Evolutionary conservation across 1,284 basidiomycete genomes (phyloP).

Genomic region (Ganoderma meredithae): DNA sequence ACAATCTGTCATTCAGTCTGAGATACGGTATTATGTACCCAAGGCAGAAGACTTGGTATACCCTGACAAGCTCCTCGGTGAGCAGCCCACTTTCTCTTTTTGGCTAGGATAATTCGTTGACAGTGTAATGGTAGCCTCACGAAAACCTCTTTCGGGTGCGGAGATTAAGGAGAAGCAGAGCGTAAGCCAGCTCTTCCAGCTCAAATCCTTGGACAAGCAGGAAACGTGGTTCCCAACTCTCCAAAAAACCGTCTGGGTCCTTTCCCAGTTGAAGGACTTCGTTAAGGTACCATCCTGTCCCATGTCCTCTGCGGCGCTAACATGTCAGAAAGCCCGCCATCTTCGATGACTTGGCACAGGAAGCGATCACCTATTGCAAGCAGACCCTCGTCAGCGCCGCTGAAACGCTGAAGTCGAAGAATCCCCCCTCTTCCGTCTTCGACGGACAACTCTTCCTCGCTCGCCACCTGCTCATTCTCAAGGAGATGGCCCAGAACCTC

Average conservation of each 20-base stretch:
- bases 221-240: constrained; percentile 92
- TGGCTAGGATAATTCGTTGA: constrained; percentile 7
- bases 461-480: constrained; percentile 89
- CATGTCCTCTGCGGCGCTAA: constrained; percentile 5
- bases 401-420: constrained; percentile 63
- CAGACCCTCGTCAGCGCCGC: constrained; percentile 79
- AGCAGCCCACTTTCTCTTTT: constrained; percentile 35
- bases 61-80: constrained; percentile 78
- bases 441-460: constrained; percentile 88
- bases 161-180: constrained; percentile 71
- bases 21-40: constrained; percentile 84
- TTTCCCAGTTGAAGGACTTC: constrained; percentile 88
- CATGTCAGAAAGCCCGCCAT: constrained; percentile 72
- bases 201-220: constrained; percentile 77
- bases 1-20: constrained; percentile 87
- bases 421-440: constrained; percentile 52
- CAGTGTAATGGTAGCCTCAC: constrained; percentile 45
- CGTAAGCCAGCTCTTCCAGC: constrained; percentile 69
- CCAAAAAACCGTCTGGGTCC: constrained; percentile 85
- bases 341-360: constrained; percentile 93
- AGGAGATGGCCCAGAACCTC: constrained; percentile 84
- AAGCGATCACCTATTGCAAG: constrained; percentile 84
- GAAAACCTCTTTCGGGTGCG: constrained; percentile 49
- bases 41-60: constrained; percentile 84
- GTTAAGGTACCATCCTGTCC: constrained; percentile 71